Evolutionary conservation across 768 basidiomycete species (phyloP), one percentile per base, ranked within the genome.

Genomic region (Boletus patriciae): DNA sequence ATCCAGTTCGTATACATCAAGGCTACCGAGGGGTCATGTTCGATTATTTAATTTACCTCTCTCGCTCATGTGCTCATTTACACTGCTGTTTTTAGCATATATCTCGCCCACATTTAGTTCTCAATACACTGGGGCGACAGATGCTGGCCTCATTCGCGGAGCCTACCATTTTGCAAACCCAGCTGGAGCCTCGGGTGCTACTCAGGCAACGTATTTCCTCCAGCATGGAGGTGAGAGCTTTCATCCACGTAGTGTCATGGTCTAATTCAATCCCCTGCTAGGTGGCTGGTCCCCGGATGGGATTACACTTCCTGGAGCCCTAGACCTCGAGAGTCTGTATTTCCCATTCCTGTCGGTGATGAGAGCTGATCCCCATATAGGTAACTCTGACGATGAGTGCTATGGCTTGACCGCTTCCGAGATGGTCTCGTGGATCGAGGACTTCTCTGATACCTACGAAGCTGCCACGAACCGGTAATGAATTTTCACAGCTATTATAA

Each of bases 11-110:
- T 73, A 3, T 87, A 78, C 64, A 86, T 87, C 78, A 87, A 87
- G 66, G 86, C 85, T 10, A 87, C 85, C 3, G 85, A 87, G 66
- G 80, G 80, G 10, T 83, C 76, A n/a, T 64, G 83, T 83, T n/a
- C n/a, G n/a, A n/a, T n/a, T n/a, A n/a, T n/a, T 33, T 21, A 7
- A 6, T 37, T 49, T 51, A 0, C 34, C 16, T 46, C 10, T 51
- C 5, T 36, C 12, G 42, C 45, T 33, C 6, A 2, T 40, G 9
- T 38, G 27, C 49, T 58, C 16, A 62, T 16, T 33, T 18, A 33
- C 9, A 5, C n/a, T 16, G 4, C 18, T 23, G 18, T n/a, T 45
- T 50, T 27, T 12, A 71, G 70, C 43, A 21, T 71, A 71, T 16
- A 52, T 50, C 15, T 64, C 58, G 3, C 38, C 70, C 12, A 1